Base-by-base conservation (phyloP, 1,284 basidiomycete genomes). In the Microbotryum violaceum region DNA sequence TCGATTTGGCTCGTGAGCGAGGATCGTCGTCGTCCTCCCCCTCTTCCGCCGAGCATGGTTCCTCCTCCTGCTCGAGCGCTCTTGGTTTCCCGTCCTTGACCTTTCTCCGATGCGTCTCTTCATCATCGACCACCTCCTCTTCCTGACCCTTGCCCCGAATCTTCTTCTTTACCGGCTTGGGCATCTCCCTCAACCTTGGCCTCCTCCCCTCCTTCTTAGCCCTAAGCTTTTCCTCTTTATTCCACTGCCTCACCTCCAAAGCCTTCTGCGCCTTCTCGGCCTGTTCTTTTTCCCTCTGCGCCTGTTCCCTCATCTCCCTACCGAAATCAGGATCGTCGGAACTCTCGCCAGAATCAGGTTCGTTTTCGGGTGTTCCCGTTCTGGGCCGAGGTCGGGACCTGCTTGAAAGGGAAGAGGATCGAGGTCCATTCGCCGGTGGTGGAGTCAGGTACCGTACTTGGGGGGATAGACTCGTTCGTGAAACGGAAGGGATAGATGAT, bases 291-390 rank as follows among this genome's bases (percentile, higher is more conserved):
- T 18, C 14, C 20, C 5, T 47, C 25, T 18, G 25, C 6, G 23
- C 23, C 8, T 42, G 37, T 16, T 42, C 4, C 9, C 12, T 9
- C 37, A 42, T 42, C 37, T 42, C 37, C 16, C 37, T 12, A n/a
- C 54, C 54, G 25, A 56, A 56, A 27, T 56, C 54, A 9, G 54
- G 54, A 29, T 56, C 54, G 46, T 56, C 54, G 25, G 25, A 29
- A 27, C 47, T 44, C 16, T 56, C 54, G 20, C 23, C 37, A 12
- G 53, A 54, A 33, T 44, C 37, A 20, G 5, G 18, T 14, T 21
- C 12, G 7, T 31, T 8, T 0, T 31, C 31, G 31, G 31, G 8
- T 31, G 31, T 31, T 2, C 31, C 31, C 10, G 14, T 44, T 14
- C 53, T 12, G 14, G 37, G 37, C 14, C 12, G 12, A 42, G 37